These are phyloP conservation scores for Mortierella hygrophila DNA, from an alignment of 192 early-diverging fungal genomes.

Conservation along the genomic window DNA sequence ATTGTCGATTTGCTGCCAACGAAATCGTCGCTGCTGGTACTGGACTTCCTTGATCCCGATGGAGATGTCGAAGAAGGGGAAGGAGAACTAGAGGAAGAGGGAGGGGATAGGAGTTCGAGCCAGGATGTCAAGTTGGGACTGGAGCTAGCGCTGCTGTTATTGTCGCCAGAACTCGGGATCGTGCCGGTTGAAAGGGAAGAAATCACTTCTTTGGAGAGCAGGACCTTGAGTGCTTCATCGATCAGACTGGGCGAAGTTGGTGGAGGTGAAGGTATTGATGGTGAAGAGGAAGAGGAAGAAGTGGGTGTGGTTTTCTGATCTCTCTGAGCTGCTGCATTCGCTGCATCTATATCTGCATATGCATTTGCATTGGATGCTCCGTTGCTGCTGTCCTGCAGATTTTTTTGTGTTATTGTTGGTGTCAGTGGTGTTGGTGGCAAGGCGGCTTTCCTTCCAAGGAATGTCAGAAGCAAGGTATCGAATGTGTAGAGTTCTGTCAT, in stretches of 20 bases:
- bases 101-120: background rate
- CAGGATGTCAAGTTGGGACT: background rate
- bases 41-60: background rate
- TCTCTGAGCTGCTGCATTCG: background rate
- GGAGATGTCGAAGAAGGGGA: background rate
- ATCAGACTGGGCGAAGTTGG: background rate
- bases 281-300: background rate
- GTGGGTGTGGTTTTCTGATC: background rate
- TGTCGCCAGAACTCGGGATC: background rate
- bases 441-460: background rate
- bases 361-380: background rate
- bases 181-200: background rate
- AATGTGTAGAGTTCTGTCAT: background rate
- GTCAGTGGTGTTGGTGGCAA: background rate
- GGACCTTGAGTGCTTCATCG: background rate
- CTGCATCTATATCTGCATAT: background rate
- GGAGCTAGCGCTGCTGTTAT: background rate
- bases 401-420: background rate
- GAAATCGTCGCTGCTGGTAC: background rate
- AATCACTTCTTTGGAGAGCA: no score
- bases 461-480: background rate
- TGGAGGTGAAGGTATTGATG: background rate
- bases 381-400: background rate
- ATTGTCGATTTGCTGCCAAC: background rate
- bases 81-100: no score